A percentile compares a stretch with the other conserved stretches of the same genome.
phyloP scores from a whole-genome alignment of 2,329 filamentous ascomycete species.

The Cordyceps militaris region DNA sequence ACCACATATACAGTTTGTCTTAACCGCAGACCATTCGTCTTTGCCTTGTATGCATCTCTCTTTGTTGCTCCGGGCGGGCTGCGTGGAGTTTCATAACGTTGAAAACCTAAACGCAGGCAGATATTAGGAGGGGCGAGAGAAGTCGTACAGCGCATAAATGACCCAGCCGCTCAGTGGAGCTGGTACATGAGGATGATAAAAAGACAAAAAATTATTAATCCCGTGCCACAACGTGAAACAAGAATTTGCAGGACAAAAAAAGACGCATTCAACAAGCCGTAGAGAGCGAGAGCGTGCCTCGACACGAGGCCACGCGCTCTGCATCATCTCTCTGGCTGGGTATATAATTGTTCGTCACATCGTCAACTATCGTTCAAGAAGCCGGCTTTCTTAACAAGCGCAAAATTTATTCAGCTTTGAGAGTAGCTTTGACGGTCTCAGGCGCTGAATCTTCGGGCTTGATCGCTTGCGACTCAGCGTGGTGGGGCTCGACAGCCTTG shows the following conservation, averaged over 20 bases:
- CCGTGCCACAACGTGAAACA: not conserved
- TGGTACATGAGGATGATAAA: not conserved
- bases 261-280: slow-evolving; percentile 7
- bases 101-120: not conserved
- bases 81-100: not conserved
- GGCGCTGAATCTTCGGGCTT: not conserved
- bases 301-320: not conserved
- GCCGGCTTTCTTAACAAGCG: not conserved
- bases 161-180: not conserved
- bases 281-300: not conserved
- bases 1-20: not conserved
- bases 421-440: not conserved
- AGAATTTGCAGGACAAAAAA: not conserved
- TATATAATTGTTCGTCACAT: slow-evolving; percentile 11
- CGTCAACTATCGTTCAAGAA: not conserved
- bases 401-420: not conserved
- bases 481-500: not conserved
- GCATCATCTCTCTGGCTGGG: not conserved
- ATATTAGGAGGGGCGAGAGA: not conserved
- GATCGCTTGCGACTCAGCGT: not conserved
- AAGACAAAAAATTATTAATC: not conserved
- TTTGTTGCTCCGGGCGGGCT: too few relatives aligned
- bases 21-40: not conserved
- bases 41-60: not conserved
- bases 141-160: not conserved